Conservation (phyloP, 345 rosid genomes). For the Abelmoschus esculentus region DNA sequence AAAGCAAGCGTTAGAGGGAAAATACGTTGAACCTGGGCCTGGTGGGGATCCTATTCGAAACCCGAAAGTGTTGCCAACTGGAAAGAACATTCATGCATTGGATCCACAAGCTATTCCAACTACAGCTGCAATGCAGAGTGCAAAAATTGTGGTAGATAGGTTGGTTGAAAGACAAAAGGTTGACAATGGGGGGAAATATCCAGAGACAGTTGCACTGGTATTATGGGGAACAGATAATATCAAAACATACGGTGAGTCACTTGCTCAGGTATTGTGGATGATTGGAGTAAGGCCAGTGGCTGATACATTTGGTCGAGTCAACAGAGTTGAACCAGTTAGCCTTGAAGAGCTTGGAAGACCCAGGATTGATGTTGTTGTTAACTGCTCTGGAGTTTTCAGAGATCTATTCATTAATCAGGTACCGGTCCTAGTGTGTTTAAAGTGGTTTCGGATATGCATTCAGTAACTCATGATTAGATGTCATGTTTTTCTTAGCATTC, state of each 20-base stretch:
- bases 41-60: constrained; percentile 98
- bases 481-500: not conserved
- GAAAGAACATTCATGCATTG: constrained; percentile 96
- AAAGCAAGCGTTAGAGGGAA: constrained; percentile 93
- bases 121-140: constrained; percentile 94
- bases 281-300: constrained; percentile 86
- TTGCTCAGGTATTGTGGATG: constrained; percentile 98
- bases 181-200: constrained; percentile 87
- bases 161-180: constrained; percentile 80
- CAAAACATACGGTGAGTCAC: constrained; percentile 94
- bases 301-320: constrained; percentile 88
- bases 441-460: not conserved
- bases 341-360: constrained; percentile 98
- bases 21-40: constrained; percentile 93
- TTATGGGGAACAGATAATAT: constrained; percentile 98
- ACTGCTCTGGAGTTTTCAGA: constrained; percentile 98
- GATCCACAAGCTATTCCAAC: constrained; percentile 99
- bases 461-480: not conserved
- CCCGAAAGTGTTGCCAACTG: constrained; percentile 95
- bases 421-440: not conserved
- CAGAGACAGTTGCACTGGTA: constrained; percentile 91
- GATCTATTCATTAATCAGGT: constrained; percentile 98
- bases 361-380: constrained; percentile 93
- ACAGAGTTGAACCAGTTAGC: constrained; percentile 81
- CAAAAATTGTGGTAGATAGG: constrained; percentile 82